Base-by-base conservation (phyloP, 1,284 basidiomycete species). In the Xerocomus cyaneibrunnescens region DNA sequence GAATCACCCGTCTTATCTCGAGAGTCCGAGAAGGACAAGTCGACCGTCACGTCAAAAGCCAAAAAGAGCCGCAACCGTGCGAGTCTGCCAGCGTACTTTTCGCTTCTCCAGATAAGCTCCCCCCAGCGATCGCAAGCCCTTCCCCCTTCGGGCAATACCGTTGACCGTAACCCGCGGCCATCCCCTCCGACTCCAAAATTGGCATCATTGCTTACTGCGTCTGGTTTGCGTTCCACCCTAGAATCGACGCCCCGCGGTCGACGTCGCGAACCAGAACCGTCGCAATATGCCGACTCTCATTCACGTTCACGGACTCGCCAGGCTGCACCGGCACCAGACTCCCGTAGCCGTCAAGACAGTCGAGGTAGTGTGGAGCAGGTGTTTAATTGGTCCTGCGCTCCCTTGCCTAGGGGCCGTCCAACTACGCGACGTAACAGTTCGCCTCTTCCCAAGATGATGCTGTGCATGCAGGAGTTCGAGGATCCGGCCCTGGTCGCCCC, bases 21-120 rank as follows among this genome's bases (percentile, higher is more conserved):
- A 47, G 67, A 70, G 32, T 62, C 59, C 43, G 68, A 66, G 53
- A 70, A 62, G 57, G 58, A 61, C 61, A 72, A 50, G 48, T 66
- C 62, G 16, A 74, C 73, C n/a, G 56, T 75, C 35, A 73, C 74
- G 32, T 60, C 66, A 28, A 83, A 79, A 69, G 50, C 72, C 34
- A 78, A 75, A 66, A 80, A 76, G 58, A 74, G 70, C 60, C 81
- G 80, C 59, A 86, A 84, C 66, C 84, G 87, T 65, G 82, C 83
- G 45, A 87, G 84, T 63, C 78, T 90, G 38, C 87, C 87, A 16
- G 81, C 85, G 9, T 88, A 84, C 70, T 90, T 90, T 67, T 87
- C 86, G 43, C 76, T 88, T 52, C 75, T 89, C 36, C 78, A 82
- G 62, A 72, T 81, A 54, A 71, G 70, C 52, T 75, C 75, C 45